A percentile compares a stretch with the other conserved stretches of the same genome.
phyloP scores from a whole-genome alignment of 202 grass and related monocot genomes.

The Carex arenaria region DNA sequence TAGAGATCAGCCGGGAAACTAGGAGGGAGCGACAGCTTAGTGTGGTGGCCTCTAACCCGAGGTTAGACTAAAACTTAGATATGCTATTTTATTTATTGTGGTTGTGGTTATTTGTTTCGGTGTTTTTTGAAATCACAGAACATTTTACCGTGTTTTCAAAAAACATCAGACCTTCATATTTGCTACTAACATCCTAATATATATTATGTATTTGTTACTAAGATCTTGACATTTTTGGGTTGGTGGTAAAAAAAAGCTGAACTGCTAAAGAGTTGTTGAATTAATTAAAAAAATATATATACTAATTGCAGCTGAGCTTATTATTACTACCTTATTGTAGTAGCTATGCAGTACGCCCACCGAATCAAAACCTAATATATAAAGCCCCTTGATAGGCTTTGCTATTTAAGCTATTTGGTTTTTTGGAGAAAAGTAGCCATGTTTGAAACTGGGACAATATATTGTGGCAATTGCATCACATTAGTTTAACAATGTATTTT shows the following conservation, averaged over 20 bases:
- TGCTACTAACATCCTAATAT: neutral
- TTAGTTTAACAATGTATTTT: neutral
- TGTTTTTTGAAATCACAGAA: neutral
- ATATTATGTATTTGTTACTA: neutral
- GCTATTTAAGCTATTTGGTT: neutral
- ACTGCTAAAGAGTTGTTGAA: slow-evolving; percentile 1
- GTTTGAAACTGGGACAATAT: neutral
- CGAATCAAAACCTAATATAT: neutral
- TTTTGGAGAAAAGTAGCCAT: neutral
- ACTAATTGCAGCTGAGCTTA: neutral
- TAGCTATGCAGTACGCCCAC: neutral
- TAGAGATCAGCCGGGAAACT: neutral
- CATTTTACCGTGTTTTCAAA: neutral
- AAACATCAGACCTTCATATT: neutral
- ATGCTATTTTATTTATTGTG: neutral
- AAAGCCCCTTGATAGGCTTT: neutral
- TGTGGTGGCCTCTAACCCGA: slow-evolving; percentile 20
- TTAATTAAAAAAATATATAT: neutral
- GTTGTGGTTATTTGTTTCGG: neutral
- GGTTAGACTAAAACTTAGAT: neutral
- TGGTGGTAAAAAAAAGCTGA: neutral
- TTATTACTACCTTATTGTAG: neutral
- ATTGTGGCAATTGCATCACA: neutral
- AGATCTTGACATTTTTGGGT: neutral
- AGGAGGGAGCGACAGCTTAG: slow-evolving; percentile 22